Percentiles rank a stretch among this genome's conserved stretches.
phyloP scores from a whole-genome alignment of 331 rosid genomes.

The Cydonia oblonga region DNA sequence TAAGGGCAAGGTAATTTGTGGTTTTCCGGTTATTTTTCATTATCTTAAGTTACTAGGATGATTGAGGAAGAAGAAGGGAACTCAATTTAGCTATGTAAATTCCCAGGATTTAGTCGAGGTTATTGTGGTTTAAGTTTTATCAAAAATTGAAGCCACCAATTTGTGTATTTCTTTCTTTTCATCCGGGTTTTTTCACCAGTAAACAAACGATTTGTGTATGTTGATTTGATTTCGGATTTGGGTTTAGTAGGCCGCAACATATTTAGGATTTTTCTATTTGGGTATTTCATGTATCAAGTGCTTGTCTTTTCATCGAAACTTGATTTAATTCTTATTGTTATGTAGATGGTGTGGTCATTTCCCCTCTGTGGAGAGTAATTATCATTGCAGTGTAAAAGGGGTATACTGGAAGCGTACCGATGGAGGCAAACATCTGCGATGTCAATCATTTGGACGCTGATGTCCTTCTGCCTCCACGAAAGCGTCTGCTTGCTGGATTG shows the following conservation, averaged over 20 bases:
- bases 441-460: conserved; percentile 73
- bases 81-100: conserved; percentile 5
- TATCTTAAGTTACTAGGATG: background rate
- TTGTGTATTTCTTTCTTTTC: background rate
- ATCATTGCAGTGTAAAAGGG: conserved; percentile 19
- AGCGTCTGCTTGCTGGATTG: conserved; percentile 94
- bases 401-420: conserved; percentile 24
- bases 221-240: conserved; percentile 4
- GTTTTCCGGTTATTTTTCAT: background rate
- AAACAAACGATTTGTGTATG: background rate
- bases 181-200: background rate
- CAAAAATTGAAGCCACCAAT: conserved; percentile 10
- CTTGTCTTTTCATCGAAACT: background rate
- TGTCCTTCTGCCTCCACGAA: conserved; percentile 91
- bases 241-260: background rate
- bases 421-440: conserved; percentile 73
- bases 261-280: conserved; percentile 6
- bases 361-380: conserved; percentile 26
- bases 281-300: background rate
- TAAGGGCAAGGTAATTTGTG: conserved; percentile 18
- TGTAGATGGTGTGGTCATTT: conserved; percentile 24
- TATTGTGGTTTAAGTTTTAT: background rate
- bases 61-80: background rate
- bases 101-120: conserved; percentile 13
- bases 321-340: conserved; percentile 7